Percentiles rank a stretch among this genome's conserved stretches.
These are phyloP conservation scores for Mortierella sp. DNA, from an alignment of 371 early-diverging fungal genomes.

Conservation along the genomic window DNA sequence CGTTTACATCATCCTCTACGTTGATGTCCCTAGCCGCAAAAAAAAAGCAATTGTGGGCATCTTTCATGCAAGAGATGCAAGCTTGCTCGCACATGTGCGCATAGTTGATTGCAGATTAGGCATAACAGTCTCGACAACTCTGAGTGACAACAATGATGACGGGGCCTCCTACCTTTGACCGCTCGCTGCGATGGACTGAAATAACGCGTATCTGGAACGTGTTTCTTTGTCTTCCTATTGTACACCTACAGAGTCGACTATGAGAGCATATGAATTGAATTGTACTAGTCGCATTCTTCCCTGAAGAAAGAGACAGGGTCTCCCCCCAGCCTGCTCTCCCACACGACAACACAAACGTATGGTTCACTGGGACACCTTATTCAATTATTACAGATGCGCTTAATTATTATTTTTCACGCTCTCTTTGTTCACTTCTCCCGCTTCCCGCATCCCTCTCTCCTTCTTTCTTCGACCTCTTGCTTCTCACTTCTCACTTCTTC, in stretches of 20 bases:
- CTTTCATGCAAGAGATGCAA: too few relatives aligned
- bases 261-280: too few relatives aligned
- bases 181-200: not conserved
- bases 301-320: not conserved
- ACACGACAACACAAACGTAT: not conserved
- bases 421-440: not conserved
- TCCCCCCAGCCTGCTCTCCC: not conserved
- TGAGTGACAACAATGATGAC: not conserved
- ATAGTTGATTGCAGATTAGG: too few relatives aligned
- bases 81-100: too few relatives aligned
- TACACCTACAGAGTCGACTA: too few relatives aligned
- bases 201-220: not conserved
- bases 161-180: not conserved
- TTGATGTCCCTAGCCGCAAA: too few relatives aligned
- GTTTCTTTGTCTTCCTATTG: too few relatives aligned
- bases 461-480: too few relatives aligned
- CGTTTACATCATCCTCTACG: too few relatives aligned
- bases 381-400: not conserved
- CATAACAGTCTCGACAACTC: too few relatives aligned
- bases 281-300: too few relatives aligned
- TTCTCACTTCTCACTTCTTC: not conserved
- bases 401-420: slow-evolving; percentile 3
- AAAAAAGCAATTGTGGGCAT: too few relatives aligned
- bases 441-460: not conserved
- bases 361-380: not conserved